These are phyloP conservation scores for Calonectria leucothoes DNA, from an alignment of 2,329 filamentous ascomycete species.

Conservation along the genomic window DNA sequence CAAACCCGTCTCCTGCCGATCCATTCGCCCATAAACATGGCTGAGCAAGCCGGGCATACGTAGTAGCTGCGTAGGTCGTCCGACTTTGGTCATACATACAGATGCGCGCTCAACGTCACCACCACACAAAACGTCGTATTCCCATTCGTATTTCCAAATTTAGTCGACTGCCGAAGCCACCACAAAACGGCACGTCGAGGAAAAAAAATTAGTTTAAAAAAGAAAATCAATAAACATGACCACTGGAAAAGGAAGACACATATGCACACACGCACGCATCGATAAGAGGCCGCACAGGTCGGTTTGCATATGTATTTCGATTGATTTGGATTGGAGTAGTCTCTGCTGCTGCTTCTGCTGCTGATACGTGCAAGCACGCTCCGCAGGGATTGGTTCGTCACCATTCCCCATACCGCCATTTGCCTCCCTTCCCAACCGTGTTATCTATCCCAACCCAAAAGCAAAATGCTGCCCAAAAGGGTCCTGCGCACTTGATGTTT, in stretches of 20 bases:
- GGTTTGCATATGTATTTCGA: constrained; percentile 4
- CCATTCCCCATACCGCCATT: constrained; percentile 12
- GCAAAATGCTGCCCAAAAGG: background rate
- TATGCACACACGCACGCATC: background rate
- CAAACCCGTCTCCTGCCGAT: background rate
- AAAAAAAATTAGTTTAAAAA: too few relatives aligned
- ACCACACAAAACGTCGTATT: background rate
- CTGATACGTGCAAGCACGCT: constrained; percentile 10
- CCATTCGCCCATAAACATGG: background rate
- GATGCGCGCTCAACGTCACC: background rate
- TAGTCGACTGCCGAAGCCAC: background rate
- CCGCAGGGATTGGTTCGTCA: background rate
- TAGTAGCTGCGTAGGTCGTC: background rate
- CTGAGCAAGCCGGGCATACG: background rate
- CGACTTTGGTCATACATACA: background rate
- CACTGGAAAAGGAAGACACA: too few relatives aligned
- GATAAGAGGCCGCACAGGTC: background rate
- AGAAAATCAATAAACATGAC: background rate
- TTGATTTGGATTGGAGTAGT: constrained; percentile 40
- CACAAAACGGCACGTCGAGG: too few relatives aligned
- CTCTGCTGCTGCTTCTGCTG: constrained; percentile 14
- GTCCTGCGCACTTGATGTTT: constrained; percentile 7
- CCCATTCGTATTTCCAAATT: background rate
- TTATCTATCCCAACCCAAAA: constrained; percentile 7
- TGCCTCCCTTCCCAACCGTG: constrained; percentile 5